These are phyloP conservation scores for Suillus tomentosus DNA, from an alignment of 768 basidiomycete genomes.

Conservation along the genomic window DNA sequence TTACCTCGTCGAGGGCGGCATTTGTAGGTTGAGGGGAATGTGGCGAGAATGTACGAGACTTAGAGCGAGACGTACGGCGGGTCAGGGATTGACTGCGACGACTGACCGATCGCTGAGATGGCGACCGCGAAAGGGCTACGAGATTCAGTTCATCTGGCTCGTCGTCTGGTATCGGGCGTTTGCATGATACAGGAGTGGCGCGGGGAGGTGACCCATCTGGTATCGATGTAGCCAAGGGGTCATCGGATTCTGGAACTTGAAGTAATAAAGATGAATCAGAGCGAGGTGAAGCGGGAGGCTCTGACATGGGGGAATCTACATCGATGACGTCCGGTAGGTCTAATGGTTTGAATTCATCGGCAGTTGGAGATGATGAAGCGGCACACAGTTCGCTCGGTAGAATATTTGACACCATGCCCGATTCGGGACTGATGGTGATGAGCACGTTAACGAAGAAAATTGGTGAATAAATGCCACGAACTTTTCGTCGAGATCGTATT, in stretches of 20 bases:
- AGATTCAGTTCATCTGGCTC: conserved; percentile 13
- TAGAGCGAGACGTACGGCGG: conserved; percentile 20
- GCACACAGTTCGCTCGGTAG: conserved; percentile 33
- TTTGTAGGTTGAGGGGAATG: conserved; percentile 14
- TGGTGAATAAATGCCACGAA: conserved; percentile 32
- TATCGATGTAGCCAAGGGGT: conserved; percentile 12
- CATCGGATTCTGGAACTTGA: conserved; percentile 29
- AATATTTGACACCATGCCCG: conserved; percentile 43
- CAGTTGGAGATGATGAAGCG: conserved; percentile 17
- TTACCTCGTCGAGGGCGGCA: conserved; percentile 1
- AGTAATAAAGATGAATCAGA: conserved; percentile 26
- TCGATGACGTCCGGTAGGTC: conserved; percentile 20
- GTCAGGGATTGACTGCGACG: conserved; percentile 22
- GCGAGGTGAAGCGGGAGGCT: conserved; percentile 33
- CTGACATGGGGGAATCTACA: conserved; percentile 35
- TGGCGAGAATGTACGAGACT: conserved; percentile 15
- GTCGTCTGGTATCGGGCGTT: conserved; percentile 15
- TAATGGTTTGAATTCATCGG: conserved; percentile 16
- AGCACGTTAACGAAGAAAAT: conserved; percentile 10
- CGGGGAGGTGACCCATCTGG: conserved; percentile 20
- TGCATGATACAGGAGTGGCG: conserved; percentile 20
- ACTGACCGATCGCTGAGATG: conserved; percentile 21
- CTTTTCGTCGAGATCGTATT: conserved; percentile 56
- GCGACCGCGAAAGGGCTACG: conserved; percentile 19
- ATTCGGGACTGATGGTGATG: conserved; percentile 38